phyloP scores from a whole-genome alignment of 2,329 filamentous ascomycete genomes.

The Aspergillus sp. region DNA sequence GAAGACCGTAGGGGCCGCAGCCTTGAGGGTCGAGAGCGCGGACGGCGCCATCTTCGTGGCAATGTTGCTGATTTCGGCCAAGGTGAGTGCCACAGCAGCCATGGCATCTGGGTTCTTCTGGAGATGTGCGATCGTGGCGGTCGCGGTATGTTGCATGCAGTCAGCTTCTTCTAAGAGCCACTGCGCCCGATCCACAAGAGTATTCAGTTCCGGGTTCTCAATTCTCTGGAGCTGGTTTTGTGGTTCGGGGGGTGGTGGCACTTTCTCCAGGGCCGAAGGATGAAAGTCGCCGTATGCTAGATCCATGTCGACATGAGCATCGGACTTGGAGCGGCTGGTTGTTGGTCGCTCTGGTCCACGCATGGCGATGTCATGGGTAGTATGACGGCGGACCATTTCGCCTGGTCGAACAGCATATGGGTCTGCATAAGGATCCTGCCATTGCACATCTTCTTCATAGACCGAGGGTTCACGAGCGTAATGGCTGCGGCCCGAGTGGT shows the following conservation, averaged over 20 bases:
- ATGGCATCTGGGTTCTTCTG: constrained; percentile 86
- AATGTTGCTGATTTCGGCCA: constrained; percentile 85
- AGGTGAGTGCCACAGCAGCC: constrained; percentile 86
- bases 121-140: constrained; percentile 76
- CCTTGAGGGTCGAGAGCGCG: constrained; percentile 74
- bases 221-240: constrained; percentile 37
- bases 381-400: constrained; percentile 41
- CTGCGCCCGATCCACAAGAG: constrained; percentile 74
- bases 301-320: constrained; percentile 73
- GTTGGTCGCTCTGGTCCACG: constrained; percentile 29
- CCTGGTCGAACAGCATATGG: constrained; percentile 24
- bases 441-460: constrained; percentile 36
- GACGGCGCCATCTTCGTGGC: constrained; percentile 81
- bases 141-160: constrained; percentile 82
- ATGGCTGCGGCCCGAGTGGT: constrained; percentile 33
- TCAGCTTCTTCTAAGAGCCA: constrained; percentile 80
- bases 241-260: constrained; percentile 12
- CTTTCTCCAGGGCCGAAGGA: constrained; percentile 55
- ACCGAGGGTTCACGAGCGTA: constrained; percentile 21
- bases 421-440: constrained; percentile 22
- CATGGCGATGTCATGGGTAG: constrained; percentile 38
- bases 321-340: constrained; percentile 34
- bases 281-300: constrained; percentile 85
- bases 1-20: constrained; percentile 80
- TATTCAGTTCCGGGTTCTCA: constrained; percentile 62